Base-by-base conservation (phyloP, 495 filamentous ascomycete genomes). In the Lentithecium fluviatile region DNA sequence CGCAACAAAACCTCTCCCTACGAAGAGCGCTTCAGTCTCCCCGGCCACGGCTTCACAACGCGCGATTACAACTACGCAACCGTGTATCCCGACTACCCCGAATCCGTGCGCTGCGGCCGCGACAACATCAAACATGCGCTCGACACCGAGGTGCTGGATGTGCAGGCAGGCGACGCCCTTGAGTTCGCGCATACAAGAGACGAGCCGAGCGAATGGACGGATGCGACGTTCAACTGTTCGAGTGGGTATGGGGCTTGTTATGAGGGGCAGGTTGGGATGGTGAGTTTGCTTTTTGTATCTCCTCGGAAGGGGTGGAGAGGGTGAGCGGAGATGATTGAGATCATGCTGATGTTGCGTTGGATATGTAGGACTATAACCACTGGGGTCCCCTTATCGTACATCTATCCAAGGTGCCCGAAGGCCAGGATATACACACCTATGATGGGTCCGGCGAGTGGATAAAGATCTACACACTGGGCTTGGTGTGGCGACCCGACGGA, bases 371-470 rank as follows among this genome's bases (percentile, higher is more conserved):
- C 15, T n/a, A 56, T 15, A 62, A 62, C 21, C 59, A 62, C 32
- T 45, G 42, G 2, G 52, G 59, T 17, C 59, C 59, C 6, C 32
- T 62, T 2, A 19, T 62, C 13, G 46, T 56, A 2, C 59, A 62
- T 42, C 45, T 62, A 7, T 62, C 59, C 45, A 49, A 56, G 26
- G 52, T 46, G 0, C 59, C 59, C n/a, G 36, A 36, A 1, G 59
- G 45, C 29, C 45, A 45, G 37, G 42, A 55, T 23, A 29, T 62
- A 12, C 15, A 2, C 21, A 25, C 52, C 0, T 62, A 62, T 24
- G 59, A 62, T 45, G 59, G 59, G 11, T 4, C 52, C 3, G 59
- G 59, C 1, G 52, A 62, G n/a, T 62, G 52, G 59, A 24, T 57
- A 15, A 62, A 62, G 46, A 62, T 62, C 52, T 51, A 62, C 21